Percentiles rank a stretch among this genome's conserved stretches.
These are phyloP conservation scores for Quercus glauca DNA, from an alignment of 306 rosid genomes.

Conservation along the genomic window DNA sequence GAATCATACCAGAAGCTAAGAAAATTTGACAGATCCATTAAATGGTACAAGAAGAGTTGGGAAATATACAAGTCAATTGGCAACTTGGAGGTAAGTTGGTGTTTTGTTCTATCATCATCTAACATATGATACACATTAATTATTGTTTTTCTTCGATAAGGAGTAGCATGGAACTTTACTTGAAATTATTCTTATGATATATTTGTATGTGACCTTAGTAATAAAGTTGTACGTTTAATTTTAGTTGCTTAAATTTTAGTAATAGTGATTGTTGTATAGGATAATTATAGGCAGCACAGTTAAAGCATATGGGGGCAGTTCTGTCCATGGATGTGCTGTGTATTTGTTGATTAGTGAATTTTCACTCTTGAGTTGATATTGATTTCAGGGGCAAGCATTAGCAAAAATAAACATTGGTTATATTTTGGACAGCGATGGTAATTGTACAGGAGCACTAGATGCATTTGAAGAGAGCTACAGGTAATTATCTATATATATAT, in stretches of 20 bases:
- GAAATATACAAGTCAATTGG: constrained; percentile 62
- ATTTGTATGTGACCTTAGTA: not conserved
- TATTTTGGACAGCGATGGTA: constrained; percentile 67
- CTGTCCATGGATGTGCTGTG: constrained; percentile 10
- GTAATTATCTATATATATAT: constrained; percentile 20
- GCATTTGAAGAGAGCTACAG: constrained; percentile 80
- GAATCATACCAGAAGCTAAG: constrained; percentile 82
- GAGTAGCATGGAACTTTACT: not conserved
- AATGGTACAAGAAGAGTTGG: constrained; percentile 86
- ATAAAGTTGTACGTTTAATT: not conserved
- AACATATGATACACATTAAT: not conserved
- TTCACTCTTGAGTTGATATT: constrained; percentile 28
- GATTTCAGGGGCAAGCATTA: constrained; percentile 77
- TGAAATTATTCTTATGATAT: not conserved
- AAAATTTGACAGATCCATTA: constrained; percentile 60
- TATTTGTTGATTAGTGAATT: constrained; percentile 20
- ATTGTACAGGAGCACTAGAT: constrained; percentile 59
- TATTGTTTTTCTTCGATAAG: not conserved
- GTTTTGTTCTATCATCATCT: constrained; percentile 10
- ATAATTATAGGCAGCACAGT: constrained; percentile 9
- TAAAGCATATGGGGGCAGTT: not conserved
- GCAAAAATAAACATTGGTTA: constrained; percentile 68
- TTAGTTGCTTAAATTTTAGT: constrained; percentile 17
- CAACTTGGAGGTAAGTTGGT: constrained; percentile 67
- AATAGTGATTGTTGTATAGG: constrained; percentile 1